Base-by-base conservation (phyloP, 2,329 filamentous ascomycete genomes). In the Xylogone sp. region DNA sequence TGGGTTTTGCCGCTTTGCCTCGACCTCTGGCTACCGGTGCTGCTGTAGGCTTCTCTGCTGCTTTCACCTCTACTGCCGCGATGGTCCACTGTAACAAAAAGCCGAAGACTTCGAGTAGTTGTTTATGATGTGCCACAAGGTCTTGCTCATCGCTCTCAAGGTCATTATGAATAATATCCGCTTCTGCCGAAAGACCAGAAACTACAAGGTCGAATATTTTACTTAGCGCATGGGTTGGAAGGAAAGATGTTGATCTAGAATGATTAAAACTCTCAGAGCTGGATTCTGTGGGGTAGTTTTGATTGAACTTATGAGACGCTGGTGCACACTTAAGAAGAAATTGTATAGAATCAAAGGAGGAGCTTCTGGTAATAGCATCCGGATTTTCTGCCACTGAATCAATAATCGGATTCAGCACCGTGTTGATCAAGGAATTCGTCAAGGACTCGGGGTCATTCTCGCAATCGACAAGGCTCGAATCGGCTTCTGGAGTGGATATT, bases 71-170 rank as follows among this genome's bases (percentile, higher is more conserved):
- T 46, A 97, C 90, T n/a, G 88, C 90, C 6, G 91, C 87, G 57
- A 97, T 87, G 6, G 90, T 89, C 95, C 94, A 99, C 69, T 97
- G 92, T 46, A 99, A 74, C 10, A 99, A 76, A 65, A 96, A 99
- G 29, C 87, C 93, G 67, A 95, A 97, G 65, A 96, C 88, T 68
- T 99, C 94, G 58, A 99, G 80, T 1, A 97, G 78, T 59, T 88
- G 84, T 70, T 96, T 97, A 74, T 99, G 93, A 62, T 95, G 86
- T 39, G 86, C 79, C 45, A 96, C 76, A 8, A 87, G 79, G 64
- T 95, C 91, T 69, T 96, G 91, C 66, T 97, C 93, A 69, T 97
- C 93, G 43, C 75, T 86, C 65, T 97, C 92, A 67, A 96, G 81
- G 65, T 97, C 92, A 68, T 88, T 82, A 68, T 95, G 82, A 45